phyloP scores from a whole-genome alignment of 768 basidiomycete genomes.

The Trametes meyenii region DNA sequence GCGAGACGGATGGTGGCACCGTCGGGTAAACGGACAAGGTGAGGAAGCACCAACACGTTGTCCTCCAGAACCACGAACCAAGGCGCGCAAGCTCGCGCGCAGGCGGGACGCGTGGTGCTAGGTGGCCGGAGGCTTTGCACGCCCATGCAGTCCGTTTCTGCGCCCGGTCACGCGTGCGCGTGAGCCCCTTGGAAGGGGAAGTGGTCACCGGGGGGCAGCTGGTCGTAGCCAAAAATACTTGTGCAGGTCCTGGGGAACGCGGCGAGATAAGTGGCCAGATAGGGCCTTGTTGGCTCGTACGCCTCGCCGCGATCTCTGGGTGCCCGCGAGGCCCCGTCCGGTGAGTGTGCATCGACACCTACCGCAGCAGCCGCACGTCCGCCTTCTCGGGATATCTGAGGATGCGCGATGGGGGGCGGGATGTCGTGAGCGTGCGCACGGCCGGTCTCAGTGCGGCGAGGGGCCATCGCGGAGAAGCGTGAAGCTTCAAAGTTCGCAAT shows the following conservation, averaged over 20 bases:
- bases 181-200: not conserved
- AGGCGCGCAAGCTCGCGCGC: not conserved
- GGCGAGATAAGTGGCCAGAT: no score
- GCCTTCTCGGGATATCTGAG: not conserved
- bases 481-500: constrained; percentile 4
- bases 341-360: not conserved
- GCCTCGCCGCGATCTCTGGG: no score
- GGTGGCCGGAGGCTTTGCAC: not conserved
- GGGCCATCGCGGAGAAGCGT: not conserved
- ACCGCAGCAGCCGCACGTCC: not conserved
- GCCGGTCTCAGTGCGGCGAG: constrained; percentile 18
- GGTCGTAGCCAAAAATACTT: not conserved
- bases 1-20: not conserved
- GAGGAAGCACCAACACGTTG: constrained; percentile 5
- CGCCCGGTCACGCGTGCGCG: not conserved
- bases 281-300: no score
- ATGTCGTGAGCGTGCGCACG: not conserved
- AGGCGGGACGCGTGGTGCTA: not conserved
- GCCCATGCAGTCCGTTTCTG: not conserved
- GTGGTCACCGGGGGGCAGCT: not conserved
- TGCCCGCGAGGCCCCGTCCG: not conserved
- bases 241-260: no score
- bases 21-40: not conserved
- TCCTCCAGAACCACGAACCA: not conserved
- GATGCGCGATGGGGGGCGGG: not conserved